phyloP scores from a whole-genome alignment of 352 stramenopile genomes.

The Aphanomyces stellatus region DNA sequence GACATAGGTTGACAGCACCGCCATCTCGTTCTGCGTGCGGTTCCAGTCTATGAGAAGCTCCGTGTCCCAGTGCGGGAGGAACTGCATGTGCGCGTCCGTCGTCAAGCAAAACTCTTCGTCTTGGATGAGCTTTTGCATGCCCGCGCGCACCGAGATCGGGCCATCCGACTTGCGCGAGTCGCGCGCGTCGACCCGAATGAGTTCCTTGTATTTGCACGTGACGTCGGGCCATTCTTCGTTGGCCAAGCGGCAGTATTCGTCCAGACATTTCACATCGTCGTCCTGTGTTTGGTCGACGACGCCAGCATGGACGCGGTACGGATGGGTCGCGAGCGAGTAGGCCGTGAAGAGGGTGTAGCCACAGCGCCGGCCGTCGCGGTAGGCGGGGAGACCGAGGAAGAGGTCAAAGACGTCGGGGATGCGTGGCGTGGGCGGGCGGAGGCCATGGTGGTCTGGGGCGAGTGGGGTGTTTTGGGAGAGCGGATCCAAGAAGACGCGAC shows the following conservation, averaged over 20 bases:
- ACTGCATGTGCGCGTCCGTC: conserved; percentile 15
- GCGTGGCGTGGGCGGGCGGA: neutral
- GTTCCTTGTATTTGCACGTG: conserved; percentile 16
- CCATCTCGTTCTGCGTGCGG: conserved; percentile 17
- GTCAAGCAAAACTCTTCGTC: conserved; percentile 20
- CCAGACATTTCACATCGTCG: neutral
- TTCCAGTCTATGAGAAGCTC: conserved; percentile 5
- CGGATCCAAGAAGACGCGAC: neutral
- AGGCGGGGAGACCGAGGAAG: conserved; percentile 15
- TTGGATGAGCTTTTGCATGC: neutral
- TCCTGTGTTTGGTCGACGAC: conserved; percentile 7
- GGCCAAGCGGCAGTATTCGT: conserved; percentile 10
- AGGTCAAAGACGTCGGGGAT: neutral
- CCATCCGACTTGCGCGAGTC: neutral
- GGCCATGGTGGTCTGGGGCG: neutral
- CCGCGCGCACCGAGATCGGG: conserved; percentile 2
- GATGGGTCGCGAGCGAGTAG: neutral
- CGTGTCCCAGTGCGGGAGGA: conserved; percentile 9
- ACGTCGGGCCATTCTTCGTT: neutral
- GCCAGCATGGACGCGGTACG: conserved; percentile 3
- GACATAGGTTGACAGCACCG: conserved; percentile 11
- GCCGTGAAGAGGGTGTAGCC: conserved; percentile 10
- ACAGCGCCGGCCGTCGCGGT: conserved; percentile 5
- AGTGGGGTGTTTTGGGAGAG: neutral
- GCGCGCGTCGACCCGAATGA: conserved; percentile 1